Base-by-base conservation (phyloP, 805 yeast species). In the Kuraishia cidri region DNA sequence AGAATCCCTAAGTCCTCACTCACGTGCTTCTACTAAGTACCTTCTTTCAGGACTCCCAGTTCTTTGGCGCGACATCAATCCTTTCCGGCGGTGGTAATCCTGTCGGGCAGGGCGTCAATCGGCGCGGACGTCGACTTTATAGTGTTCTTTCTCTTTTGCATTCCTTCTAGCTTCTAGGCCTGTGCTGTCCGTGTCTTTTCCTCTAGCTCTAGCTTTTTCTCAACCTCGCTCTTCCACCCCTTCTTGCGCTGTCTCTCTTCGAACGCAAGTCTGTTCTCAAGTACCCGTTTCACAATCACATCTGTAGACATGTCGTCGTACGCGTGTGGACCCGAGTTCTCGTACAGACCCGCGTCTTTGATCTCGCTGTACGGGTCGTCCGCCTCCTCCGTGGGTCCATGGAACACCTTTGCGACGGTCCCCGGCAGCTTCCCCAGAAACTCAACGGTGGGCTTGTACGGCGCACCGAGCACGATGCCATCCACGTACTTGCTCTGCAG, bases 171-270 rank as follows among this genome's bases (percentile, higher is more conserved):
- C 24, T 44, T 44, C 42, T 58, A 59, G 33, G 58, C 63, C 36
- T 56, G 62, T 3, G 58, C 52, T 38, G 48, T 54, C 64, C 64
- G 58, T 5, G 42, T 19, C 22, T 31, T 38, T 40, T 50, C 57
- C 22, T 35, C 36, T 13, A 26, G 32, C 33, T 51, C 47, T 35
- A 62, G 41, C 16, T 46, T 43, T 40, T 45, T 44, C 45, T 75
- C 82, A 31, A 55, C 46, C 43, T 69, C 79, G 14, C 77, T 61
- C 58, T 85, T 83, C 74, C 86, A 77, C 3, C 95, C 94, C 59
- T 92, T 90, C 39, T 77, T 75, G 35, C 72, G 65, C 58, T 92
- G 97, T 49, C 98, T 76, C 45, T 80, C 90, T 48, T 83, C 86
- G 51, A 84, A 92, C 13, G 75, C 69, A 15, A 69, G 72, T 40